These are phyloP conservation scores for Dittrichia graveolens DNA, from an alignment of 129 eudicot genomes.

Conservation along the genomic window DNA sequence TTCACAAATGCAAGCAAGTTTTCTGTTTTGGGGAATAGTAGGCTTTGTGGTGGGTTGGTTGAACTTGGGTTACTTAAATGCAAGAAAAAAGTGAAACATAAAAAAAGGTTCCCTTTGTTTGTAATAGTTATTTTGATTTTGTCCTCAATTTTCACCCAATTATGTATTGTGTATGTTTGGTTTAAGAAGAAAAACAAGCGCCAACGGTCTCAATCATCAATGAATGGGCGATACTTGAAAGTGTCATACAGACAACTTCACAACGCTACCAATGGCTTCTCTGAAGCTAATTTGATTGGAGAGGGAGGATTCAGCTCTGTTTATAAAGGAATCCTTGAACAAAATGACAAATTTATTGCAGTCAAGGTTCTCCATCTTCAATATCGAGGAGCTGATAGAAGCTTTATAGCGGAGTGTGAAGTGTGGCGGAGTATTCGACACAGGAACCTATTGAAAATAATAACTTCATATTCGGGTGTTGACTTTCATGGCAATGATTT, in stretches of 20 bases:
- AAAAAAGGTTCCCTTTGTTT: not conserved
- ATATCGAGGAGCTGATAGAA: slow-evolving; percentile 18
- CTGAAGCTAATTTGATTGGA: slow-evolving; percentile 32
- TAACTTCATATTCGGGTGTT: slow-evolving; percentile 37
- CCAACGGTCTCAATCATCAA: not conserved
- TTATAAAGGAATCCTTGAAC: slow-evolving; percentile 36
- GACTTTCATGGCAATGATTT: slow-evolving; percentile 32
- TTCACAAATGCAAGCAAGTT: slow-evolving; percentile 28
- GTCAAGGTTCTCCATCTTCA: slow-evolving; percentile 33
- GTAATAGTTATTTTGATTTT: slow-evolving; percentile 19
- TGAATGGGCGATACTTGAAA: not conserved
- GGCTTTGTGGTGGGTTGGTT: slow-evolving; percentile 42
- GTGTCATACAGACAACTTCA: slow-evolving; percentile 23
- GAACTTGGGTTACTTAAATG: slow-evolving; percentile 33
- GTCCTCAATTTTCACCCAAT: not conserved
- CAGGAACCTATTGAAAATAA: slow-evolving; percentile 34
- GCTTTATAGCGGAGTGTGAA: slow-evolving; percentile 34
- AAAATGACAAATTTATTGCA: slow-evolving; percentile 23
- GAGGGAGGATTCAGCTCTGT: slow-evolving; percentile 30
- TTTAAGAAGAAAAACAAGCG: slow-evolving; percentile 1
- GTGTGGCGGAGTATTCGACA: slow-evolving; percentile 32
- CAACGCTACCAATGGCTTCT: slow-evolving; percentile 39
- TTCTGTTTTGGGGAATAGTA: slow-evolving; percentile 26
- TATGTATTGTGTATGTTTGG: slow-evolving; percentile 6
- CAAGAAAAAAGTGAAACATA: not conserved